A percentile compares a stretch with the other conserved stretches of the same genome.
phyloP scores from a whole-genome alignment of 441 rosid genomes.

The Pelargonium myrrhifolium region DNA sequence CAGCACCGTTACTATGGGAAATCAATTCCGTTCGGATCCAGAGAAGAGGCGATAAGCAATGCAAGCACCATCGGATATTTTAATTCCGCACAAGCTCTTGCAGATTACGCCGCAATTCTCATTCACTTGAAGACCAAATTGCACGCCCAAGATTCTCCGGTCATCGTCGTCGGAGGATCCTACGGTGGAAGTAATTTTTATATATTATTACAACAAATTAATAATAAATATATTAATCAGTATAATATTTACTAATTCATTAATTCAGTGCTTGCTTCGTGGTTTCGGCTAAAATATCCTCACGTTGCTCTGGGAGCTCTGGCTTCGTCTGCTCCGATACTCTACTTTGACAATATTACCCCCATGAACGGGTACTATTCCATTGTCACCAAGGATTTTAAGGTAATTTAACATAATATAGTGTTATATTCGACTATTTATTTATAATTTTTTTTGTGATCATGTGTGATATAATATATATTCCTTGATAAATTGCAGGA shows the following conservation, averaged over 20 bases:
- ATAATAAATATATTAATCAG: not conserved
- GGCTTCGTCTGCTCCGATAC: slow-evolving; percentile 60
- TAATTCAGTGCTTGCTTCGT: slow-evolving; percentile 46
- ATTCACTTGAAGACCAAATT: slow-evolving; percentile 20
- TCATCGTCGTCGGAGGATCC: slow-evolving; percentile 35
- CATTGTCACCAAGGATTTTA: slow-evolving; percentile 39
- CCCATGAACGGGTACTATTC: slow-evolving; percentile 36
- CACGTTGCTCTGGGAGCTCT: slow-evolving; percentile 55
- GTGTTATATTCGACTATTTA: not conserved
- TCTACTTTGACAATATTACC: slow-evolving; percentile 45
- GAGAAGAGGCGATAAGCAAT: slow-evolving; percentile 21
- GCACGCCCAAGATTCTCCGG: slow-evolving; percentile 25
- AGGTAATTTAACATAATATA: slow-evolving; percentile 17
- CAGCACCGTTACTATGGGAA: slow-evolving; percentile 40
- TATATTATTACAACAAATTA: too few species aligned
- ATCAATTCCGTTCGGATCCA: slow-evolving; percentile 33
- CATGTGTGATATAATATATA: too few species aligned
- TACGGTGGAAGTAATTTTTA: slow-evolving; percentile 48
- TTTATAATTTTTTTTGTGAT: not conserved
- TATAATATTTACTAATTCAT: not conserved
- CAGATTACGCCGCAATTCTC: slow-evolving; percentile 35
- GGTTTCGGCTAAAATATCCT: slow-evolving; percentile 59
- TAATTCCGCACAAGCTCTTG: slow-evolving; percentile 37
- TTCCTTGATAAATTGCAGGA: too few species aligned
- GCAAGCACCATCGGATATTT: slow-evolving; percentile 32